These are phyloP conservation scores for Saposhnikovia divaricata DNA, from an alignment of 129 eudicot genomes.

Conservation along the genomic window DNA sequence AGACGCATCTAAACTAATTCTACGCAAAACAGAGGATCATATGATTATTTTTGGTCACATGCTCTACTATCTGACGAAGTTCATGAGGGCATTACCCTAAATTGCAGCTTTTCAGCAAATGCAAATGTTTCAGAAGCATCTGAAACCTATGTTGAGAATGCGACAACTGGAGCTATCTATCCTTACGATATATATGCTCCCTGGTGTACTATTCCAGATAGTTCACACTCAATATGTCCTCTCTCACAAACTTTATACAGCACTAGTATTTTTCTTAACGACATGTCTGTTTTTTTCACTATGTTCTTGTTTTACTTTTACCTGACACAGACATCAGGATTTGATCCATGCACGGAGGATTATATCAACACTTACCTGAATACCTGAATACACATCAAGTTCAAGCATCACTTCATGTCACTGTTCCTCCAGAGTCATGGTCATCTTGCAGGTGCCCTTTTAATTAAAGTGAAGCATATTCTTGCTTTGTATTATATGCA, in stretches of 20 bases:
- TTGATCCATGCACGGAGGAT: conserved; percentile 50
- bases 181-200: conserved; percentile 55
- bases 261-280: too few species aligned
- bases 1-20: too few species aligned
- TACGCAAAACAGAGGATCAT: too few species aligned
- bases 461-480: too few species aligned
- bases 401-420: conserved; percentile 54
- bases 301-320: neutral
- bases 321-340: conserved; percentile 8
- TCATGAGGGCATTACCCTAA: conserved; percentile 25
- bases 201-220: conserved; percentile 23
- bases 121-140: neutral
- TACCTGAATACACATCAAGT: conserved; percentile 55
- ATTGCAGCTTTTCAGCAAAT: conserved; percentile 39
- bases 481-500: too few species aligned
- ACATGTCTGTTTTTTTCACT: neutral
- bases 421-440: conserved; percentile 40
- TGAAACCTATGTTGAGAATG: neutral
- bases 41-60: neutral
- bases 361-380: conserved; percentile 16
- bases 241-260: neutral
- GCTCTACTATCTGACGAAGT: conserved; percentile 46
- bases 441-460: conserved; percentile 37
- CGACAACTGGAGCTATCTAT: conserved; percentile 19
- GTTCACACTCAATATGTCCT: conserved; percentile 28